phyloP scores from a whole-genome alignment of 345 rosid species.

The Gossypium herbaceum region DNA sequence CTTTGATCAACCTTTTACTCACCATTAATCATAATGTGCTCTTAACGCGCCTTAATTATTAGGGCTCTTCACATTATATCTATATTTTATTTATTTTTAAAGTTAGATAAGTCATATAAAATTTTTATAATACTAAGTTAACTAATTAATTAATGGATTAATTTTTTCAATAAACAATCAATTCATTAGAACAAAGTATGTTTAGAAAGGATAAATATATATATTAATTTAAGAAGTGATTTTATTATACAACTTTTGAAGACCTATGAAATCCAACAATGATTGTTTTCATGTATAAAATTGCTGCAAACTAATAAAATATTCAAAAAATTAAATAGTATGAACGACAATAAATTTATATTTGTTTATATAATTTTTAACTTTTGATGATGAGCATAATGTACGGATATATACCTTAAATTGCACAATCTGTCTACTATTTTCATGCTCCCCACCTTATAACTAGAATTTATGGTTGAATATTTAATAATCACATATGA shows the following conservation, averaged over 20 bases:
- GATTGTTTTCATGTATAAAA: slow-evolving; percentile 7
- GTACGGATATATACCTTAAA: neutral
- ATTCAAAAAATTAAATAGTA: neutral
- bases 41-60: slow-evolving; percentile 6
- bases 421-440: neutral
- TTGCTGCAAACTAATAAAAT: neutral
- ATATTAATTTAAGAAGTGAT: neutral
- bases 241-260: slow-evolving; percentile 8
- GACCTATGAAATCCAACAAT: slow-evolving; percentile 10
- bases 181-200: slow-evolving; percentile 1
- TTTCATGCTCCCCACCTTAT: neutral
- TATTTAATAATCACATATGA: too few relatives aligned
- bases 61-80: neutral
- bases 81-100: neutral
- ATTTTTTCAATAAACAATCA: slow-evolving; percentile 2
- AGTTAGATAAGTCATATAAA: neutral
- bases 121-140: neutral
- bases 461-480: too few relatives aligned
- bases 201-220: slow-evolving; percentile 14
- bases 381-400: neutral
- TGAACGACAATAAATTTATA: neutral
- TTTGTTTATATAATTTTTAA: neutral
- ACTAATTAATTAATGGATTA: neutral
- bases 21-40: neutral
- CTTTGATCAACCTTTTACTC: neutral